Evolutionary conservation across 306 rosid genomes (phyloP).

Genomic region (Lathyrus oleraceus): DNA sequence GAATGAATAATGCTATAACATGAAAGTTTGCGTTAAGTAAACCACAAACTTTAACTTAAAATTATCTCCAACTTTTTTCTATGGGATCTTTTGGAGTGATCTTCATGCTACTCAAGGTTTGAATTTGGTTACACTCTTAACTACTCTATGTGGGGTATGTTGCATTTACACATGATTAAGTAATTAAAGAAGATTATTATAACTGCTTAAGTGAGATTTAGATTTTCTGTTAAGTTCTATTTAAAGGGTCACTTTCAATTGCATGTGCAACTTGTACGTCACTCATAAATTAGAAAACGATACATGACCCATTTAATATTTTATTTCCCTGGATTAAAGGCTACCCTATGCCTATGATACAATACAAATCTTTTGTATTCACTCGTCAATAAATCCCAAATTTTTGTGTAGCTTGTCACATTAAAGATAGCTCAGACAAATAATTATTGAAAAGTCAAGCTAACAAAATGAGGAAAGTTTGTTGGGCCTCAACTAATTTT

Average conservation of each 20-base stretch:
- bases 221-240: constrained; percentile 21
- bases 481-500: constrained; percentile 30
- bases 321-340: constrained; percentile 29
- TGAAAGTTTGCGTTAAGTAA: constrained; percentile 29
- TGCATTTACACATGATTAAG: constrained; percentile 28
- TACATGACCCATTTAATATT: constrained; percentile 47
- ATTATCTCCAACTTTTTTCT: constrained; percentile 24
- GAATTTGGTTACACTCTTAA: constrained; percentile 20
- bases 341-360: not conserved
- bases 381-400: constrained; percentile 20
- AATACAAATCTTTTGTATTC: constrained; percentile 20
- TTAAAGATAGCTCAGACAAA: constrained; percentile 27
- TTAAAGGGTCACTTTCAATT: constrained; percentile 53
- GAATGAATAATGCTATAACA: constrained; percentile 4
- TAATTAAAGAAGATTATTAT: not conserved
- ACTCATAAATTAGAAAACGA: constrained; percentile 45
- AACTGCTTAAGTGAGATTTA: constrained; percentile 29
- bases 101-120: constrained; percentile 38
- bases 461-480: constrained; percentile 8
- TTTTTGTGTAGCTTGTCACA: constrained; percentile 13
- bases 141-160: constrained; percentile 27
- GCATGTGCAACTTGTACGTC: constrained; percentile 61
- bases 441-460: constrained; percentile 26
- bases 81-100: constrained; percentile 29
- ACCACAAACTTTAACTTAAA: constrained; percentile 31